Evolutionary conservation across 176 grass and related monocot species (phyloP).

Genomic region (Aegilops speltoides): DNA sequence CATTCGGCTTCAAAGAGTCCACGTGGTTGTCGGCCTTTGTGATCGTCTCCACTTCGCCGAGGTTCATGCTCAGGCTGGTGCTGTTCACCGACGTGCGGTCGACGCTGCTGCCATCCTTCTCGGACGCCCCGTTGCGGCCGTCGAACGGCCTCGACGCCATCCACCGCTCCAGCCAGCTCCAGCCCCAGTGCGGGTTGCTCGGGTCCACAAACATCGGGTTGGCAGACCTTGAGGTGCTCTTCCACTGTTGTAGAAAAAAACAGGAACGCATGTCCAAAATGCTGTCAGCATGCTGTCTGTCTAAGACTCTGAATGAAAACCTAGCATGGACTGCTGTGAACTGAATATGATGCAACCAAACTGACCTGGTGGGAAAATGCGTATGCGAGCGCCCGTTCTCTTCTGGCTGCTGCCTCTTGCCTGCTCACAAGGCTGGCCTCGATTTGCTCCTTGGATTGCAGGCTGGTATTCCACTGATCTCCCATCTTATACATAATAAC

Average conservation of each 20-base stretch:
- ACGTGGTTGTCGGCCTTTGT: conserved; percentile 35
- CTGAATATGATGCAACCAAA: neutral
- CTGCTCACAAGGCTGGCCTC: conserved; percentile 63
- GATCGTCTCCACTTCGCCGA: conserved; percentile 44
- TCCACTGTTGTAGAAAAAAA: conserved; percentile 34
- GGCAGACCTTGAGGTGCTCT: conserved; percentile 51
- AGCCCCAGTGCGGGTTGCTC: conserved; percentile 68
- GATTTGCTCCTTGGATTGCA: conserved; percentile 63
- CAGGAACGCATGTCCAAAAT: conserved; percentile 6
- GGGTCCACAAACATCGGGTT: conserved; percentile 73
- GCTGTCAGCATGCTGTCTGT: neutral
- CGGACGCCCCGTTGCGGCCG: conserved; percentile 19
- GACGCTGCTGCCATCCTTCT: conserved; percentile 46
- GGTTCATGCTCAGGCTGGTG: conserved; percentile 11
- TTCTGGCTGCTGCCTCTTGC: conserved; percentile 68
- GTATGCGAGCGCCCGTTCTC: conserved; percentile 72
- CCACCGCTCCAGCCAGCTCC: conserved; percentile 84
- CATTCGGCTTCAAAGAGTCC: conserved; percentile 25
- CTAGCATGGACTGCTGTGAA: neutral
- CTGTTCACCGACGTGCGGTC: conserved; percentile 36
- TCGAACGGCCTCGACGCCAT: conserved; percentile 67
- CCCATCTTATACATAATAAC: conserved; percentile 36
- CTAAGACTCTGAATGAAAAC: neutral
- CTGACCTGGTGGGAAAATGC: conserved; percentile 73
- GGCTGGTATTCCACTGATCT: conserved; percentile 72